phyloP scores from a whole-genome alignment of 2,329 filamentous ascomycete species.

The Akanthomyces dipterigenus region DNA sequence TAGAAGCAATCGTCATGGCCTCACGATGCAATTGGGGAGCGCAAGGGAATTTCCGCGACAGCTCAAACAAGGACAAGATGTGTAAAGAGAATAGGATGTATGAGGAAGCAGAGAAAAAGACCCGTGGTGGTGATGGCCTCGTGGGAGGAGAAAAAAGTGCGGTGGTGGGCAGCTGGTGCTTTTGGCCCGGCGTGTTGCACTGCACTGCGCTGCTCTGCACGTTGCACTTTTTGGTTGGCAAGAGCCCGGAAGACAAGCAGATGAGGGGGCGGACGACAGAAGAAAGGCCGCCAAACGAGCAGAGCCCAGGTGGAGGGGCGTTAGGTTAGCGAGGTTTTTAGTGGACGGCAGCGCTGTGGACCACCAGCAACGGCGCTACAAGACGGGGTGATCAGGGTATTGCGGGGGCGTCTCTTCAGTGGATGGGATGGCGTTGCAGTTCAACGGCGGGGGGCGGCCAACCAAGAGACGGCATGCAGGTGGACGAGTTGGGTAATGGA shows the following conservation, averaged over 20 bases:
- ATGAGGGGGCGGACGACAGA: neutral
- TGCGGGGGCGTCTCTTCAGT: neutral
- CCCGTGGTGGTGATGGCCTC: constrained; percentile 9
- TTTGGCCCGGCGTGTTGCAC: neutral
- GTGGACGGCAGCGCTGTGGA: neutral
- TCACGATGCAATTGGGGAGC: neutral
- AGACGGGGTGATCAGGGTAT: neutral
- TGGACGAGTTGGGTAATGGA: neutral
- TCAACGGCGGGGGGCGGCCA: neutral
- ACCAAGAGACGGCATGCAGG: neutral
- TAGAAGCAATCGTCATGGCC: constrained; percentile 1
- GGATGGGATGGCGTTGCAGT: neutral
- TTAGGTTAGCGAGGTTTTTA: neutral
- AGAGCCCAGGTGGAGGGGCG: neutral
- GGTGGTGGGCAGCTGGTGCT: neutral
- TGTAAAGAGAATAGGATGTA: neutral
- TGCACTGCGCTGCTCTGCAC: no score
- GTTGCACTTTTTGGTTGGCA: neutral
- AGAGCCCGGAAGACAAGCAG: neutral
- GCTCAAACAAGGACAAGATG: neutral
- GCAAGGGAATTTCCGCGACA: neutral
- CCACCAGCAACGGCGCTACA: neutral
- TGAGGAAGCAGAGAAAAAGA: neutral
- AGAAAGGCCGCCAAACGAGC: neutral
- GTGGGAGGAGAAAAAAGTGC: neutral